Evolutionary conservation across 1,284 basidiomycete species (phyloP).

Genomic region (Leccinum olivaceoglutinosum): DNA sequence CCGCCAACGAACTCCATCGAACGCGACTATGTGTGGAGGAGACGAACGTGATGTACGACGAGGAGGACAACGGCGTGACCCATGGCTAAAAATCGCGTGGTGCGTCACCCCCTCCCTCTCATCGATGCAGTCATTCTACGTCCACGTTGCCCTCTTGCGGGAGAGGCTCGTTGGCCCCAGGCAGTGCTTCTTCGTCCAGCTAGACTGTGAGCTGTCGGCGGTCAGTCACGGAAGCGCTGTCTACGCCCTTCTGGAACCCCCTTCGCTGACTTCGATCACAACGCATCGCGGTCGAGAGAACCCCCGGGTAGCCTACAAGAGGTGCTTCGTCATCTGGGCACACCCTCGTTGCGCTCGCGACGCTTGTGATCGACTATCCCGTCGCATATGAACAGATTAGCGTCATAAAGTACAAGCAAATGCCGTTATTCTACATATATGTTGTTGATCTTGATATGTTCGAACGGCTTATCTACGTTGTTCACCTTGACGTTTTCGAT

Average conservation of each 20-base stretch:
- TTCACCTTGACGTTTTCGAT: conserved; percentile 79
- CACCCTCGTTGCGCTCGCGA: conserved; percentile 44
- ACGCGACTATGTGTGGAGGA: too few species aligned
- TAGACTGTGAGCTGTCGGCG: conserved; percentile 16
- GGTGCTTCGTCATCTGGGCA: conserved; percentile 16
- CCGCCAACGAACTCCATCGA: too few species aligned
- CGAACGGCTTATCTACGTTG: conserved; percentile 83
- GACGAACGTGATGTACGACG: too few species aligned
- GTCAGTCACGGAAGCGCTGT: conserved; percentile 14
- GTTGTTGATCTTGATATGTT: conserved; percentile 87
- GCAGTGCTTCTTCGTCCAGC: conserved; percentile 18
- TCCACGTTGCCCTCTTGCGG: conserved; percentile 28
- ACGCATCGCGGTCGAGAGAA: conserved; percentile 10
- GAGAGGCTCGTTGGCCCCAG: conserved; percentile 4
- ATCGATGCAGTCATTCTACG: conserved; percentile 43
- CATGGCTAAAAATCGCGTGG: too few species aligned
- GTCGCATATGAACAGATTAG: conserved; percentile 47
- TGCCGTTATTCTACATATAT: conserved; percentile 55
- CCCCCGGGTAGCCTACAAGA: conserved; percentile 11
- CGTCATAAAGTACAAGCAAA: conserved; percentile 26
- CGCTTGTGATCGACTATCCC: conserved; percentile 51
- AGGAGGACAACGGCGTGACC: too few species aligned
- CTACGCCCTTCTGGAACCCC: neutral
- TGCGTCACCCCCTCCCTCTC: too few species aligned
- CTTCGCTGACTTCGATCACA: neutral